Base-by-base conservation (phyloP, 139 green algal species). In the Coccomyxa sp. region DNA sequence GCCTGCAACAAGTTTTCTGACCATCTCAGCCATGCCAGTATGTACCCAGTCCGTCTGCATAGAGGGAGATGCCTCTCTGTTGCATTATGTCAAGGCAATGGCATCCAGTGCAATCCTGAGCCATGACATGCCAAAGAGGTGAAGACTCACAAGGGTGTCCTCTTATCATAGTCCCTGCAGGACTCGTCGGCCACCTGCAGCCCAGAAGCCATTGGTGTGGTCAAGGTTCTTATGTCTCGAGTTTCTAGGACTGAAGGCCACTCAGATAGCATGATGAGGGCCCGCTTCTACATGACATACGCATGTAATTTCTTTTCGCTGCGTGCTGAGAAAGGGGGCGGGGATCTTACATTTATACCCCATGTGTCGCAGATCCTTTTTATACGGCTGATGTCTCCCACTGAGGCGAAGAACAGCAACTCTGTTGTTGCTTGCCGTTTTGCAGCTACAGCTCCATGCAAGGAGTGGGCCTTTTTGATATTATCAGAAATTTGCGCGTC, bases 401-500 rank as follows among this genome's bases (percentile, higher is more conserved):
- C 91, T 45, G 89, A 91, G 0, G 92, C 92, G 83, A 97, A 97
- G 87, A 97, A 97, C 3, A 97, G 94, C 13, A 97, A 90, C 86
- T 97, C 94, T 51, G 75, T 71, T 3, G 25, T 84, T 15, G 81
- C 81, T 58, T 57, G 58, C 13, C 81, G 32, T 57, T 28, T 25
- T 21, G 81, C 81, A 11, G 81, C 81, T 76, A 58, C 45, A 13
- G 76, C 68, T 31, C 81, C 81, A 59, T 84, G 81, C 68, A 84
- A 71, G n/a, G 51, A 76, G 81, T 80, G 38, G 13, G 31, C 31
- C 13, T 18, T 59, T 1, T 59, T 60, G 7, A 80, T 80, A 32
- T 60, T 3, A 63, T 15, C 31, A 12, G 63, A 71, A 25, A 25
- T 9, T 1, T 71, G 63, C 4, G 10, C 38, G 38, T 51, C 38